A percentile compares a stretch with the other conserved stretches of the same genome.
Conservation (phyloP, 108 stramenopile genomes). For the Seminavis robusta region DNA sequence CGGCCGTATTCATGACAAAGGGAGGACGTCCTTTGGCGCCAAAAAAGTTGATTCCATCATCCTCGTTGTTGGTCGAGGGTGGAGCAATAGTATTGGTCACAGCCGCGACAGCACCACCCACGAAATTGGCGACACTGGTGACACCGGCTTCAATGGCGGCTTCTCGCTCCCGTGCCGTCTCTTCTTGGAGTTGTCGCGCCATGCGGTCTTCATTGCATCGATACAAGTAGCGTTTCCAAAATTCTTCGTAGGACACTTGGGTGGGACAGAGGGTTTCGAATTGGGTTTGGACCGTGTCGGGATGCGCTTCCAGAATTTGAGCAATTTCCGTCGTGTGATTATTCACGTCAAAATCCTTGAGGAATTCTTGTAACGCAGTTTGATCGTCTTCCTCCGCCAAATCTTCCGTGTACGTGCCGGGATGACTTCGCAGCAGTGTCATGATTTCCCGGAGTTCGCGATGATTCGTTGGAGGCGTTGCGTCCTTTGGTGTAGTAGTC, state of each 20-base stretch:
- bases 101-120: conserved; percentile 53
- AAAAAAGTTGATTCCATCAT: conserved; percentile 35
- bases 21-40: conserved; percentile 40
- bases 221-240: conserved; percentile 74
- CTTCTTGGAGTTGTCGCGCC: conserved; percentile 9
- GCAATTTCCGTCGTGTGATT: conserved; percentile 53
- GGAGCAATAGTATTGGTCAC: conserved; percentile 16
- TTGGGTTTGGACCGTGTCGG: conserved; percentile 31
- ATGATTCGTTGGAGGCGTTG: background rate
- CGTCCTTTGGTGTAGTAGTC: background rate
- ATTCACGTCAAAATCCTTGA: conserved; percentile 38
- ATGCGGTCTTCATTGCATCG: conserved; percentile 46
- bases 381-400: background rate
- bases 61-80: too few species aligned
- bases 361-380: conserved; percentile 4
- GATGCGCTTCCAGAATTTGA: conserved; percentile 34
- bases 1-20: conserved; percentile 70
- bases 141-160: conserved; percentile 8
- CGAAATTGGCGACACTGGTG: conserved; percentile 26
- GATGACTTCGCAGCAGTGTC: too few species aligned
- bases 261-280: conserved; percentile 38
- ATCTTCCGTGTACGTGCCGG: too few species aligned
- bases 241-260: conserved; percentile 54
- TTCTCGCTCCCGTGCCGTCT: conserved; percentile 7
- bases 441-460: background rate